Evolutionary conservation across 108 stramenopile genomes (phyloP), one percentile per base, ranked within the genome.

Genomic region (Pseudonitzschia multiseries): DNA sequence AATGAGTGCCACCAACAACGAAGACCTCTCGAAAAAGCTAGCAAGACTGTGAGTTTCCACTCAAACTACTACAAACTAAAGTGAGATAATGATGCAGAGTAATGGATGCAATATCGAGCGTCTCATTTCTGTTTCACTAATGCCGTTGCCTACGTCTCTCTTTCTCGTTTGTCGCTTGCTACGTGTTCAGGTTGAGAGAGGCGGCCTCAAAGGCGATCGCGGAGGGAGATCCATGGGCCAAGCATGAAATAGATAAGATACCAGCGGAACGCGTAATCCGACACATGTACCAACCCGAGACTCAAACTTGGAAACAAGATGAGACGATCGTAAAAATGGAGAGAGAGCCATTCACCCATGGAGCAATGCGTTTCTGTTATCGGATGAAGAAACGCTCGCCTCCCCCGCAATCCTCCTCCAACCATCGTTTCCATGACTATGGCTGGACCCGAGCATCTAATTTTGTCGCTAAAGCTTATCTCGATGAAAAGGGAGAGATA

Each of bases 351-450:
- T 93, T 94, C 71, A 88, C 89, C 12, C 75, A 89, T 44, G 93
- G 93, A 0, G 93, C 93, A 14, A 91, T 92, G 93, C 78, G 93
- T 61, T 84, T 75, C 65, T 89, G 88, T 72, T 94, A 78, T 79
- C 87, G 93, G 0, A 81, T 91, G 81, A 94, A 94, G 70, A 94
- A 94, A 69, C 71, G 87, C 36, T 84, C 90, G 0, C 77, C 87
- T 26, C 87, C 85, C 0, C 85, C 87, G 22, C 71, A 83, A 64
- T 79, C 83, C 13, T 81, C 87, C 5, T 69, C 86, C 20, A 89
- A 92, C 70, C 89, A 87, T 75, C 78, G 88, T 24, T 91, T 86
- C 71, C 88, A 94, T 66, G 51, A 72, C n/a, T 80, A 81, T 29
- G 93, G 90, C 20, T 94, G 93, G 93, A 85, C 79, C 32, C 71